Conservation (phyloP, 805 yeast species). For the Wickerhamiella brachini region DNA sequence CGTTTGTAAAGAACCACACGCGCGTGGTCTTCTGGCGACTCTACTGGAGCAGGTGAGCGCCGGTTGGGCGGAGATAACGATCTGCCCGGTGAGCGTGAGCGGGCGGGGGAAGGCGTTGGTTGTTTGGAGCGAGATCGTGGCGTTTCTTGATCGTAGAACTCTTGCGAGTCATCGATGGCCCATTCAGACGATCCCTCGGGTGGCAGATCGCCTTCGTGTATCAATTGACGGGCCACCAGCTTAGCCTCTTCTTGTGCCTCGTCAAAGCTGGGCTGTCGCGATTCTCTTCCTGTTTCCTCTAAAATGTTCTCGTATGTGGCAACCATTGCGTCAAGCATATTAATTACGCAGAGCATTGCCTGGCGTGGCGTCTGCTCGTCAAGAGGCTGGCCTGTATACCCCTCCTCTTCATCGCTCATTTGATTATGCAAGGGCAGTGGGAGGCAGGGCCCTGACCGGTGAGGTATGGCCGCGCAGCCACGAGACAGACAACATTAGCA, state of each 20-base stretch:
- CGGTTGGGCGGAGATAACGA: neutral
- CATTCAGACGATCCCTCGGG: neutral
- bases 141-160: neutral
- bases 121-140: neutral
- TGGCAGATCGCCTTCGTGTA: neutral
- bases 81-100: neutral
- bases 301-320: neutral
- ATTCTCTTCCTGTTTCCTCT: neutral
- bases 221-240: neutral
- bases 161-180: neutral
- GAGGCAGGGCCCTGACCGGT: too few species aligned
- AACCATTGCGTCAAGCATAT: neutral
- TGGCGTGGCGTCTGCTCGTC: neutral
- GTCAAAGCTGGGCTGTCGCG: neutral
- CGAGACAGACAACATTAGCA: too few species aligned
- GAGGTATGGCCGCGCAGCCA: too few species aligned
- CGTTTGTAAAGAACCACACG: slow-evolving; percentile 8
- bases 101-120: neutral
- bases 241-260: slow-evolving; percentile 1
- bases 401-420: neutral
- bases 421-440: neutral
- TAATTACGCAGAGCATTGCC: neutral
- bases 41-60: neutral
- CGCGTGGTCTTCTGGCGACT: neutral
- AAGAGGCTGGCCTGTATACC: neutral